These are phyloP conservation scores for Coemansia sp. DNA, from an alignment of 192 early-diverging fungal genomes.

Conservation along the genomic window DNA sequence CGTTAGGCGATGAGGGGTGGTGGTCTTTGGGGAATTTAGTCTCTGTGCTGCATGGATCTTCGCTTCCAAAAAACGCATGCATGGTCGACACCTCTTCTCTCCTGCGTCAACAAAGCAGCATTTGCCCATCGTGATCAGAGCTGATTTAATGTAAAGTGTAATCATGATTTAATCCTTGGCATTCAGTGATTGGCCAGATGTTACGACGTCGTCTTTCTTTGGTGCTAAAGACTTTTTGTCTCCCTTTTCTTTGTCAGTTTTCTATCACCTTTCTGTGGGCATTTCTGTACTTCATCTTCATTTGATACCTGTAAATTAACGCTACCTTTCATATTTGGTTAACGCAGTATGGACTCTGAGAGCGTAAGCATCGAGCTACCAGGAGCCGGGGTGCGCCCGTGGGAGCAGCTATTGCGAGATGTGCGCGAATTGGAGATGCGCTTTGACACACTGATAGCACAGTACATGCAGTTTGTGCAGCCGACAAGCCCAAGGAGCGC, in stretches of 20 bases:
- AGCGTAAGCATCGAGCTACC: slow-evolving; percentile 49
- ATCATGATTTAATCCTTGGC: background rate
- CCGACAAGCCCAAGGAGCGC: slow-evolving; percentile 26
- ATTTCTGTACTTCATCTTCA: background rate
- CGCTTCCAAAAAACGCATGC: no score
- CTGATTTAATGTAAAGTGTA: background rate
- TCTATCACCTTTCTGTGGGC: background rate
- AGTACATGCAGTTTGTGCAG: slow-evolving; percentile 52
- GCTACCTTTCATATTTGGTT: background rate
- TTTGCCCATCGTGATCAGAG: no score
- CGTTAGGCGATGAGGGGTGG: no score
- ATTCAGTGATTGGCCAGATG: background rate
- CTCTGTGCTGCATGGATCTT: no score
- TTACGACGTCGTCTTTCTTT: no score
- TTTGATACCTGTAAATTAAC: slow-evolving; percentile 3
- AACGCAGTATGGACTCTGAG: slow-evolving; percentile 23
- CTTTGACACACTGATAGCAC: slow-evolving; percentile 48
- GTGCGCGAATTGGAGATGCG: slow-evolving; percentile 49
- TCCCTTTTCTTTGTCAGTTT: background rate
- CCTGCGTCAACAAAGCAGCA: no score
- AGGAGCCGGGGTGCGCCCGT: slow-evolving; percentile 42
- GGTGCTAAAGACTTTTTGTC: no score
- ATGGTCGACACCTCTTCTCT: no score
- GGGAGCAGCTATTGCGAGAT: slow-evolving; percentile 49
- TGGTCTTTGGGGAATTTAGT: no score